Conservation (phyloP, 169 alveolate species). For the Blepharisma undulans region DNA sequence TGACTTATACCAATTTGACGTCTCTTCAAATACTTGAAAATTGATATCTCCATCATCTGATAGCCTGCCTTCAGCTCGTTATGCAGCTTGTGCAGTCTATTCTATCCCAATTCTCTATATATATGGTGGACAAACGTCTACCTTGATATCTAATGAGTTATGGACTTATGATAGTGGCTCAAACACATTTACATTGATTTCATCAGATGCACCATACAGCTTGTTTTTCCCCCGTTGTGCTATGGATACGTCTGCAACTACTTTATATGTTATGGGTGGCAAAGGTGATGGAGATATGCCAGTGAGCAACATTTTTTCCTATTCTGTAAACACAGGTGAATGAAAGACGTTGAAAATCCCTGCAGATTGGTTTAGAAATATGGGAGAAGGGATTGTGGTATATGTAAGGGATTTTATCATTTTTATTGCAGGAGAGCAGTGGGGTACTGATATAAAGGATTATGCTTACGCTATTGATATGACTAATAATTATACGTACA, state of each 20-base stretch:
- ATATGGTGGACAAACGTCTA: neutral
- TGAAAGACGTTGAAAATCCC: neutral
- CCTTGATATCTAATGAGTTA: neutral
- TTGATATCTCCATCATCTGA: neutral
- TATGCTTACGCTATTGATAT: neutral
- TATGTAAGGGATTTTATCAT: neutral
- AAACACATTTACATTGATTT: neutral
- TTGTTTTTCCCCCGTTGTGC: neutral
- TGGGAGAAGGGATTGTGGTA: neutral
- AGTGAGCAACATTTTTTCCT: neutral
- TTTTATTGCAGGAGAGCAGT: neutral
- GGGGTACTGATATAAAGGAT: neutral
- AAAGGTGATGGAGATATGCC: neutral
- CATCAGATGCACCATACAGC: neutral
- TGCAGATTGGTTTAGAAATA: neutral
- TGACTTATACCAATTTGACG: neutral
- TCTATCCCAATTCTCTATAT: neutral
- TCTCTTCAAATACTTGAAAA: neutral
- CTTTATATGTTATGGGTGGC: neutral
- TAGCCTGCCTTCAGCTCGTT: neutral
- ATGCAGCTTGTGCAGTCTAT: neutral
- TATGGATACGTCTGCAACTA: neutral
- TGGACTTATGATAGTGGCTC: slow-evolving; percentile 13
- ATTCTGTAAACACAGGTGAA: neutral
- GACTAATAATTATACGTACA: neutral